Evolutionary conservation across 2,329 filamentous ascomycete species (phyloP).

Genomic region (Pestalotiopsis sp.): DNA sequence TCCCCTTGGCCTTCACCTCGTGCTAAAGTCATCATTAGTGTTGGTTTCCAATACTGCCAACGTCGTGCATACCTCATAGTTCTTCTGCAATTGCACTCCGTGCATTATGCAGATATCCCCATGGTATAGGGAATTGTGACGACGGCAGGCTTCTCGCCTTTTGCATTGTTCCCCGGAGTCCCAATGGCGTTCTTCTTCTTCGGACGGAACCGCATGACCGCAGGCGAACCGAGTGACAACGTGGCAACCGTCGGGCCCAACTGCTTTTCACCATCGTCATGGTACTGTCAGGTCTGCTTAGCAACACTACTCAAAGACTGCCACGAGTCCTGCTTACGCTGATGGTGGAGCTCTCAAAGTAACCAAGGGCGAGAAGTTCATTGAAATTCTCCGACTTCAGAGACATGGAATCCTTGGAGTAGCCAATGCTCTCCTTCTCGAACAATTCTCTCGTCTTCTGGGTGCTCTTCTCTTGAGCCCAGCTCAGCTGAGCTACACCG

Average conservation of each 20-base stretch:
- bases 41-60: constrained; percentile 18
- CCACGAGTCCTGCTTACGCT: constrained; percentile 38
- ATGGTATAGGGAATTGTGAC: constrained; percentile 52
- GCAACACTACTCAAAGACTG: too few species aligned
- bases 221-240: constrained; percentile 58
- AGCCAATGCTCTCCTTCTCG: not conserved
- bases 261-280: constrained; percentile 67
- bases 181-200: constrained; percentile 40
- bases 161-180: constrained; percentile 28
- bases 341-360: constrained; percentile 62
- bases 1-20: constrained; percentile 50
- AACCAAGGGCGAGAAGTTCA: constrained; percentile 63
- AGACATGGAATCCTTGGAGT: constrained; percentile 22
- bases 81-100: constrained; percentile 57
- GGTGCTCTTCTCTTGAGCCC: constrained; percentile 50
- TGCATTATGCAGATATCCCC: constrained; percentile 69
- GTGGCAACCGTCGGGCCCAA: constrained; percentile 65
- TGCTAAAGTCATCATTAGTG: constrained; percentile 38
- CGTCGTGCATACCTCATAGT: constrained; percentile 50
- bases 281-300: constrained; percentile 43
- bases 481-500: constrained; percentile 54
- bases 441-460: constrained; percentile 22
- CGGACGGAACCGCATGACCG: constrained; percentile 58
- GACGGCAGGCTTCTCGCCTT: constrained; percentile 28
- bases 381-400: constrained; percentile 52